Conservation (phyloP, 306 rosid species). For the Trifolium repens region DNA sequence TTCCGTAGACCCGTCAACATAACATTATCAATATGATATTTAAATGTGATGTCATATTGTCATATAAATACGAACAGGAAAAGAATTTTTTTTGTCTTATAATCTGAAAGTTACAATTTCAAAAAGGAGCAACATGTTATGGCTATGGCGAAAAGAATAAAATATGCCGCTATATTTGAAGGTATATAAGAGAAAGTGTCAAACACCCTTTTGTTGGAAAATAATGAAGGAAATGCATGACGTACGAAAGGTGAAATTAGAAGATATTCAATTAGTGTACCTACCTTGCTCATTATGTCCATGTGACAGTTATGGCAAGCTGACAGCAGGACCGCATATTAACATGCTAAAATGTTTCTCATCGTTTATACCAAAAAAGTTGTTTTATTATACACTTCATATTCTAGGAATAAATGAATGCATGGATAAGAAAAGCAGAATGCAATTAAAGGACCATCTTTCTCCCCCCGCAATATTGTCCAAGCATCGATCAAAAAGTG, state of each 20-base stretch:
- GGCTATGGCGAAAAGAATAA: background rate
- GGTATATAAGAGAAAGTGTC: slow-evolving; percentile 26
- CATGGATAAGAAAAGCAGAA: slow-evolving; percentile 1
- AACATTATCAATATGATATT: slow-evolving; percentile 24
- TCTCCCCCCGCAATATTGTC: slow-evolving; percentile 14
- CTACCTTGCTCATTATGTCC: slow-evolving; percentile 28
- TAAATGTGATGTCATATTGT: slow-evolving; percentile 19
- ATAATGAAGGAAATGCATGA: slow-evolving; percentile 5
- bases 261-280: slow-evolving; percentile 30
- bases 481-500: background rate
- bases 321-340: slow-evolving; percentile 6
- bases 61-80: slow-evolving; percentile 10
- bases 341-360: slow-evolving; percentile 32
- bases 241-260: slow-evolving; percentile 6
- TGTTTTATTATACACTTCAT: background rate
- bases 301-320: slow-evolving; percentile 19
- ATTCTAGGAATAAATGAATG: slow-evolving; percentile 19
- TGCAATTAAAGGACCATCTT: slow-evolving; percentile 25
- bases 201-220: slow-evolving; percentile 12
- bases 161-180: slow-evolving; percentile 12
- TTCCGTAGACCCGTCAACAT: background rate
- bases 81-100: background rate
- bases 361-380: background rate
- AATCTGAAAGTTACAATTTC: slow-evolving; percentile 19
- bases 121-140: slow-evolving; percentile 2